Base-by-base conservation (phyloP, 2,329 filamentous ascomycete genomes). In the Dissoconium aciculare region DNA sequence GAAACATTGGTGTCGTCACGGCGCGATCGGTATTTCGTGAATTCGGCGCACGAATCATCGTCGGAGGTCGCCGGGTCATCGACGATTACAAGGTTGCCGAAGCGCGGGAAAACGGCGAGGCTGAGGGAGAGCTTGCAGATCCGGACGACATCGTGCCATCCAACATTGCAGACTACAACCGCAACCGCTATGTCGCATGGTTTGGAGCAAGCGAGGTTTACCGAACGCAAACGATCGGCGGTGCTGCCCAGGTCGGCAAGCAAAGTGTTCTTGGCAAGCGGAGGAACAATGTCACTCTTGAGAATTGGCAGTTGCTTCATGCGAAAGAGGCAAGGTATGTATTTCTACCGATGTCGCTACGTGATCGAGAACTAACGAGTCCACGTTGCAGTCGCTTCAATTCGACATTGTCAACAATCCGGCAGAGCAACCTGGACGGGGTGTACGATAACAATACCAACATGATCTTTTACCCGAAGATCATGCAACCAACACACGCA, bases 101-200 rank as follows among this genome's bases (percentile, higher is more conserved):
- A 43, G 78, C 78, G 17, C 71, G 74, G 28, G 77, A 75, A 28
- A 74, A 81, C 30, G 87, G 85, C 13, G 75, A 75, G 15, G 68
- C 82, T 2, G 87, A 94, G 54, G 89, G 89, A 41, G 83, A 92
- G 52, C 54, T 95, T 14, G 89, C 85, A 11, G 89, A 95, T 49
- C 87, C 87, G 0, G 78, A 84, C 37, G 89, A 98, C 55, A 68
- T 67, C 37, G 68, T 85, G 25, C 70, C 84, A 15, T 68, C 69
- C 5, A 63, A 67, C n/a, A 80, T 78, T 23, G 78, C 91, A 52
- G 67, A 75, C n/a, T 98, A 98, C 66, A 94, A 98, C 64, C 84
- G 87, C 60, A 98, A 98, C 52, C 85, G 94, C 54, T 98, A 94
- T 51, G 89, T 98, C 15, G 89, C 89, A 15, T 98, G 89, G 89